Evolutionary conservation across 2,329 filamentous ascomycete species (phyloP), one percentile per base, ranked within the genome.

Genomic region (Cordyceps tenuipes): DNA sequence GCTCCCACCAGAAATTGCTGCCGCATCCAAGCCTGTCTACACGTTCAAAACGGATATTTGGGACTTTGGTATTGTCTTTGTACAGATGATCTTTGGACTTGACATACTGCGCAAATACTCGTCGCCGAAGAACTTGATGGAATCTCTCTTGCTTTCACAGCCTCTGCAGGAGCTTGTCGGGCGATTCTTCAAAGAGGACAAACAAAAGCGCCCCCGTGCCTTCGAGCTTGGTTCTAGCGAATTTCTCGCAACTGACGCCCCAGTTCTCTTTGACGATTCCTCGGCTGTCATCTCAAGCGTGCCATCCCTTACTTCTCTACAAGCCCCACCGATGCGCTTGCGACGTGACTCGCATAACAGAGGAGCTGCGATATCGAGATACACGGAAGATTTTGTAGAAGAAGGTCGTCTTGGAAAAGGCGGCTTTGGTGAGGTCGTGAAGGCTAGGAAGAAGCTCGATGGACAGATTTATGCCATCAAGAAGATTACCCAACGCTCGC

Each of bases 381-480:
- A 96, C 69, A 83, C 82, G 12, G 89, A 89, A 67, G 94, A 97
- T 67, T 99, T 96, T 73, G 86, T 92, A 19, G 92, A 97, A 73
- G 87, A 94, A 68, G 91, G 90, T 15, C 84, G 89, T 5, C 79
- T 99, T 13, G 94, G 94, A 3, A 95, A 93, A 71, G 94, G 94
- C 48, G 94, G 93, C 0, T 99, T 96, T 73, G 94, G 94, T 5
- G 91, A 97, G 73, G 94, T 99, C 23, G 91, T 97, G 59, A 95
- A 96, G 71, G 93, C 93, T 3, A 84, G 93, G 36, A 96, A 96
- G 72, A 96, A 94, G 75, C 83, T 97, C 4, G 94, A 97, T 70
- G 90, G 90, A 0, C 89, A 92, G 61, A 87, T 95, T 48, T 99
- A 97, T 73, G 94, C 94, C 19, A 90, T 99, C 70, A 99, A 99